Evolutionary conservation across 345 rosid species (phyloP), one percentile per base, ranked within the genome.

Genomic region (Aegle marmelos): DNA sequence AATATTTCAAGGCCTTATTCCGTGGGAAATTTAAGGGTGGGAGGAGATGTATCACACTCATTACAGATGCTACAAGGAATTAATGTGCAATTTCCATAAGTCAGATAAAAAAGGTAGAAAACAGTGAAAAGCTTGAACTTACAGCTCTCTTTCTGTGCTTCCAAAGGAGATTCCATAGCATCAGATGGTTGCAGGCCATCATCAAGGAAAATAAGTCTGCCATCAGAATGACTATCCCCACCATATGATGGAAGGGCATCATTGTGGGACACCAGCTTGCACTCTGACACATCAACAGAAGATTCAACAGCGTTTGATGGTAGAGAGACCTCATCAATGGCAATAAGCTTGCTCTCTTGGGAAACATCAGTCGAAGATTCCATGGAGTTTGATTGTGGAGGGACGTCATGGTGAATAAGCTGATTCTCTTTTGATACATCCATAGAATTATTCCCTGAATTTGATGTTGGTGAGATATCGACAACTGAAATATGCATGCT

Each of bases 121-220:
- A 21, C 33, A n/a, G 7, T 53, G 78, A 57, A 68, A 48, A n/a
- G 68, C 48, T 69, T 30, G 70, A 75, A 83, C 95, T 88, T 89
- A 93, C 99, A 59, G 71, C 53, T 84, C 72, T 82, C 87, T 63
- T 78, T 80, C 76, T 80, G 72, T 78, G 60, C 83, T 83, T 84
- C 81, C 22, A 16, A 25, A 37, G 48, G 73, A 73, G 71, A 57
- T 72, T 57, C 82, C 31, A 13, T 62, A 68, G 53, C 33, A 76
- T 79, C 71, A 59, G 79, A 63, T 30, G 78, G 61, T 28, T 81
- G 79, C 50, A 80, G 76, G 54, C 57, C 80, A 30, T 79, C 81
- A 62, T 79, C 86, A 70, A 56, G 59, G 58, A 79, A 37, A 50
- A 48, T 34, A 64, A 61, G 34, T 68, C 78, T 79, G 70, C 59